Percentiles rank a stretch among this genome's conserved stretches.
Conservation (phyloP, 176 grass and related monocot genomes). For the Zizania latifolia region DNA sequence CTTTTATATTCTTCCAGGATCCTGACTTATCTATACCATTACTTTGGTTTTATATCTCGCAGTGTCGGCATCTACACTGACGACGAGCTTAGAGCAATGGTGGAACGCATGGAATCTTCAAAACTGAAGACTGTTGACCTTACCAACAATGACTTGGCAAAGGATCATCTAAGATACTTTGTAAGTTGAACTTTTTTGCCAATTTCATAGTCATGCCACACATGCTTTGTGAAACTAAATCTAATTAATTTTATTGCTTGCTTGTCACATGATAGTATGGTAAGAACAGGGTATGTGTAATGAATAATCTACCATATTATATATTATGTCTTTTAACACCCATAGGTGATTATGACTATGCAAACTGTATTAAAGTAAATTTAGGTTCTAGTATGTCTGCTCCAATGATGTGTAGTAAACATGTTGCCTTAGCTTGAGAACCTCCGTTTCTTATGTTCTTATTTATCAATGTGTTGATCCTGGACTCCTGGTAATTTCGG, state of each 20-base stretch:
- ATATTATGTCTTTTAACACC: too few species aligned
- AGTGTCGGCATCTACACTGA: conserved; percentile 98
- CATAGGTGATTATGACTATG: background rate
- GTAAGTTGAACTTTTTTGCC: conserved; percentile 46
- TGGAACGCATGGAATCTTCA: conserved; percentile 54
- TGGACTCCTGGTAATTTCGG: background rate
- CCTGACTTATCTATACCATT: background rate
- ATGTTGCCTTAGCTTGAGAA: background rate
- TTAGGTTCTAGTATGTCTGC: background rate
- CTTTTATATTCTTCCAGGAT: background rate
- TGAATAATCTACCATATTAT: background rate
- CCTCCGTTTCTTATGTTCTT: background rate
- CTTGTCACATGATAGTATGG: background rate
- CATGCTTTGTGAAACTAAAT: background rate
- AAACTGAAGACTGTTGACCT: conserved; percentile 79
- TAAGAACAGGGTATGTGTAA: background rate
- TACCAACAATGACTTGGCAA: conserved; percentile 78
- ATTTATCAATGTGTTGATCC: background rate
- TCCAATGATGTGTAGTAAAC: background rate
- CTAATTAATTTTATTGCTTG: background rate
- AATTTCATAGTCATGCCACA: background rate
- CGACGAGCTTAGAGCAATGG: conserved; percentile 65
- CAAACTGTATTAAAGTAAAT: background rate
- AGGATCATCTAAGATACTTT: conserved; percentile 93
- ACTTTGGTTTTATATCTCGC: conserved; percentile 28